These are phyloP conservation scores for Madurella fahalii DNA, from an alignment of 2,329 filamentous ascomycete species.

Conservation along the genomic window DNA sequence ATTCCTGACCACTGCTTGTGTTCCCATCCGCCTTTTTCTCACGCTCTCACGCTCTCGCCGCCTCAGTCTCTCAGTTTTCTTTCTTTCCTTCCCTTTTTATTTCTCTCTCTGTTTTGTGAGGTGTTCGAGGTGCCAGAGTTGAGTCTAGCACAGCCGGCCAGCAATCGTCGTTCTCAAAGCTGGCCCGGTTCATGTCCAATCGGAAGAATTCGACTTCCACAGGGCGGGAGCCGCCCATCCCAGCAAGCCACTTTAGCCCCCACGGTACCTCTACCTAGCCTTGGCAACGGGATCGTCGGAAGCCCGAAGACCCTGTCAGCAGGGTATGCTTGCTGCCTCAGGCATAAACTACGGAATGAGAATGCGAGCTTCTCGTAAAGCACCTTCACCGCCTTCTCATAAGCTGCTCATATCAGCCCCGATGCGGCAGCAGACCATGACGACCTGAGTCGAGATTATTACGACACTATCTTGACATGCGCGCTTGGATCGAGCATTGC, in stretches of 20 bases:
- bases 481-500: constrained; percentile 13
- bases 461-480: neutral
- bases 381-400: too few relatives aligned
- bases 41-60: too few relatives aligned
- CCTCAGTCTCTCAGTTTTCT: too few relatives aligned
- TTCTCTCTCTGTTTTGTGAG: too few relatives aligned
- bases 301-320: neutral
- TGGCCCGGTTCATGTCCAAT: constrained; percentile 10
- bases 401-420: too few relatives aligned
- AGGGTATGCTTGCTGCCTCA: neutral
- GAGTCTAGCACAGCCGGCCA: too few relatives aligned
- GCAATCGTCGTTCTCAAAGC: too few relatives aligned
- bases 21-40: too few relatives aligned
- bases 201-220: constrained; percentile 15
- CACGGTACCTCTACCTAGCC: constrained; percentile 8
- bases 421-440: neutral
- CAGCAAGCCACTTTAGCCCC: constrained; percentile 15
- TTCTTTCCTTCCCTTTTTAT: too few relatives aligned
- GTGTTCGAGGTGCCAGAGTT: too few relatives aligned
- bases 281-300: constrained; percentile 14
- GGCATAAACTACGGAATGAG: neutral
- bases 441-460: neutral
- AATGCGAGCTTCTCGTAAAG: too few relatives aligned
- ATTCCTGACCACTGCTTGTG: too few relatives aligned
- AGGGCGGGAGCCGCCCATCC: neutral